A percentile compares a stretch with the other conserved stretches of the same genome.
phyloP scores from a whole-genome alignment of 2,329 filamentous ascomycete genomes.

The Epichloe elymi region DNA sequence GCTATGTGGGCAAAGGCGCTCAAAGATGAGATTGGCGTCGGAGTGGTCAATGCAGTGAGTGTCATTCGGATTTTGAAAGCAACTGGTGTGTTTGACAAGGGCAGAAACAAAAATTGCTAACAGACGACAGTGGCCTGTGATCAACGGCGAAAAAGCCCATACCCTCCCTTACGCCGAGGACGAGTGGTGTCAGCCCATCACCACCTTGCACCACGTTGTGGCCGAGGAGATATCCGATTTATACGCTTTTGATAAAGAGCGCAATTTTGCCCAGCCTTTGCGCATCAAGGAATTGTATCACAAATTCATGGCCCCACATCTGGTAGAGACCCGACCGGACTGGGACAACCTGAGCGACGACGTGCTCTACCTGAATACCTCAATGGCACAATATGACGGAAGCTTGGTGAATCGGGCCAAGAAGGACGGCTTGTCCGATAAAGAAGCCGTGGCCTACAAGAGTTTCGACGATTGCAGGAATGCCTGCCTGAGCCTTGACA shows the following conservation, averaged over 20 bases:
- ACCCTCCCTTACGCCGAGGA: conserved; percentile 31
- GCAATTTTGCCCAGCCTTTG: conserved; percentile 20
- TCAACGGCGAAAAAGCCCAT: conserved; percentile 42
- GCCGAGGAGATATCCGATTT: conserved; percentile 36
- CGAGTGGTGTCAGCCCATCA: conserved; percentile 43
- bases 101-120: neutral
- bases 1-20: conserved; percentile 33
- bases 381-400: conserved; percentile 17
- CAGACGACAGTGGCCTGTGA: conserved; percentile 33
- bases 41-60: conserved; percentile 29
- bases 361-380: conserved; percentile 25
- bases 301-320: conserved; percentile 28
- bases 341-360: conserved; percentile 43
- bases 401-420: conserved; percentile 20
- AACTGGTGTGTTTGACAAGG: neutral
- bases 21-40: conserved; percentile 27
- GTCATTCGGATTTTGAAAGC: neutral
- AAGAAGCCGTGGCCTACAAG: conserved; percentile 28
- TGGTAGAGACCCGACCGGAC: conserved; percentile 27
- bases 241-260: conserved; percentile 36
- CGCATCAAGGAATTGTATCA: conserved; percentile 35
- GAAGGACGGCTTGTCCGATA: conserved; percentile 18
- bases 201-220: conserved; percentile 42
- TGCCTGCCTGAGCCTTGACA: conserved; percentile 26
- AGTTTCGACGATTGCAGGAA: conserved; percentile 29